Percentiles rank a stretch among this genome's conserved stretches.
These are phyloP conservation scores for Euryodendron excelsum DNA, from an alignment of 148 eudicot species.

Conservation along the genomic window DNA sequence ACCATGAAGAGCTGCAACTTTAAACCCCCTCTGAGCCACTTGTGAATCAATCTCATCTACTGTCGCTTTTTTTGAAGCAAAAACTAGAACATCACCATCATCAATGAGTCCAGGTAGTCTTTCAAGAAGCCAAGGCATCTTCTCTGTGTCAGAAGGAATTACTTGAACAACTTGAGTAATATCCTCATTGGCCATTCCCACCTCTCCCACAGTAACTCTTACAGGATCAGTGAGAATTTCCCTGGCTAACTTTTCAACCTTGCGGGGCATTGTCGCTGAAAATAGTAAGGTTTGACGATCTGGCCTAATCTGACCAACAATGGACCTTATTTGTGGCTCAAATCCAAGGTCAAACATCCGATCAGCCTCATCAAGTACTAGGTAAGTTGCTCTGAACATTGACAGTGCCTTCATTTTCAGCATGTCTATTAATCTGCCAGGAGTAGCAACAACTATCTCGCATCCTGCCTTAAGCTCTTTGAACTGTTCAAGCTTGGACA, in stretches of 20 bases:
- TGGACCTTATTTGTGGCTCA: slow-evolving; percentile 96
- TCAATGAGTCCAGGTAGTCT: slow-evolving; percentile 84
- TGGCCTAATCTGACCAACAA: slow-evolving; percentile 98
- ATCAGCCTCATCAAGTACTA: slow-evolving; percentile 99
- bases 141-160: slow-evolving; percentile 78
- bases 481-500: slow-evolving; percentile 96
- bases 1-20: slow-evolving; percentile 97
- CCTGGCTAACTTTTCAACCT: slow-evolving; percentile 93
- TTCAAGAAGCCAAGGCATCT: slow-evolving; percentile 87
- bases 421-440: slow-evolving; percentile 94
- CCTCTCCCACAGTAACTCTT: slow-evolving; percentile 88
- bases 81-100: slow-evolving; percentile 90
- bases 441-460: slow-evolving; percentile 94
- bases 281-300: slow-evolving; percentile 92
- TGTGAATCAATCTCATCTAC: slow-evolving; percentile 91
- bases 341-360: slow-evolving; percentile 99
- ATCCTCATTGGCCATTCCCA: slow-evolving; percentile 98
- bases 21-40: slow-evolving; percentile 67
- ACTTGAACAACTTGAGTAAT: slow-evolving; percentile 90
- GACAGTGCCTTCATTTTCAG: slow-evolving; percentile 92
- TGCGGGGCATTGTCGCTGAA: slow-evolving; percentile 97
- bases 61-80: slow-evolving; percentile 92
- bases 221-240: slow-evolving; percentile 92
- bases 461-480: slow-evolving; percentile 95
- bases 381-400: slow-evolving; percentile 86